Evolutionary conservation across 73 alveolate species (phyloP).

Genomic region (Effrenium voratum): DNA sequence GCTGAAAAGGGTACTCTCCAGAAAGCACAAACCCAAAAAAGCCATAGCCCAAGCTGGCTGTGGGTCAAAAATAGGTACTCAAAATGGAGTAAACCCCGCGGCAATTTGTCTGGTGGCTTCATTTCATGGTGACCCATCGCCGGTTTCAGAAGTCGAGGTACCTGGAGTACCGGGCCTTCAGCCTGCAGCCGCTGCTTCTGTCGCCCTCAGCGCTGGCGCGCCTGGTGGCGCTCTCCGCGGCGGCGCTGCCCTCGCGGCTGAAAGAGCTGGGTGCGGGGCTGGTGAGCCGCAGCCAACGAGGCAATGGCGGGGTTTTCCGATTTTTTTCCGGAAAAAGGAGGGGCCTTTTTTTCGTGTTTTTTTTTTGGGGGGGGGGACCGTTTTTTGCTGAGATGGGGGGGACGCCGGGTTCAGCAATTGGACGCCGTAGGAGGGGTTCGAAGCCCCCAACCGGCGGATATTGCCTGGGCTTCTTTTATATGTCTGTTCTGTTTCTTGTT

Average conservation of each 20-base stretch:
- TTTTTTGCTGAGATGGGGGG: too few species aligned
- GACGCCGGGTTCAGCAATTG: too few species aligned
- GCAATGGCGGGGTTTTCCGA: background rate
- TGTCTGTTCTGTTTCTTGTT: too few species aligned
- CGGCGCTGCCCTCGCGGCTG: slow-evolving; percentile 22
- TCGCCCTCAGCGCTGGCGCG: slow-evolving; percentile 16
- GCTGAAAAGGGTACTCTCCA: background rate
- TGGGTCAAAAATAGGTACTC: too few species aligned
- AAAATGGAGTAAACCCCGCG: background rate
- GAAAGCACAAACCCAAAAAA: background rate
- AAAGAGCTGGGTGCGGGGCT: slow-evolving; percentile 18
- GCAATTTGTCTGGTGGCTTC: too few species aligned
- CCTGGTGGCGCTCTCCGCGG: slow-evolving; percentile 46
- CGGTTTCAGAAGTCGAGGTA: slow-evolving; percentile 22
- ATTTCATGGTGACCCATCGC: background rate
- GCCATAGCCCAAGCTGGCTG: background rate
- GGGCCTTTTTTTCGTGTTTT: too few species aligned
- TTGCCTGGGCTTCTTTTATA: too few species aligned
- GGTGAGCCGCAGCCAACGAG: slow-evolving; percentile 22
- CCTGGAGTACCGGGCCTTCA: slow-evolving; percentile 45
- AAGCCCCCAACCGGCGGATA: too few species aligned
- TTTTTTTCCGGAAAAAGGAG: background rate
- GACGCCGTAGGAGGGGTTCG: too few species aligned
- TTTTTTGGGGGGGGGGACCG: too few species aligned
- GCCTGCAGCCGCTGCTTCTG: slow-evolving; percentile 35